Evolutionary conservation across 441 rosid species (phyloP), one percentile per base, ranked within the genome.

Genomic region (Biscutella laevigata): DNA sequence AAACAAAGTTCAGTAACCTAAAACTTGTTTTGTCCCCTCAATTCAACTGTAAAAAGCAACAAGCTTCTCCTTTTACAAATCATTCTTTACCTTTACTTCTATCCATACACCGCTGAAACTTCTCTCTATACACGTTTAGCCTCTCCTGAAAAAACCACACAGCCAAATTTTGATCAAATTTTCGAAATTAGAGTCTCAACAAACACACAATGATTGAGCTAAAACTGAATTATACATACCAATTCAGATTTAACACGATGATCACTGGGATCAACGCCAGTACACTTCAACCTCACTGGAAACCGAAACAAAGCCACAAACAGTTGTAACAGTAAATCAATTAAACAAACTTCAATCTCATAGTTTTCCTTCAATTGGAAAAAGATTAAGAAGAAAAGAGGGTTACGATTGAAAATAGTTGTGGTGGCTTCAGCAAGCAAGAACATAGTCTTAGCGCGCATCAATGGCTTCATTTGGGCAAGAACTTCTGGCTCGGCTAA

Each of bases 191-290:
- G 10, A 11, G 61, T 11, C 50, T 41, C n/a, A n/a, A 44, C 28
- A 62, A 57, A 4, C 44, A 61, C 17, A 41, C 41, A 14, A 21
- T 51, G 27, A 43, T 34, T 4, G 28, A 45, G 39, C 57, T 22
- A 52, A 48, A 44, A 13, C 29, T 24, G 48, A 49, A 40, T n/a
- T 15, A 26, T 9, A 68, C 76, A 64, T 79, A 88, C 99, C 28
- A 88, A 83, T 75, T 92, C 97, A 4, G 94, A 74, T 74, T 88
- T 86, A 2, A 86, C 74, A 22, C 81, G 90, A 78, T 89, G 97
- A 35, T 83, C 88, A 24, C 78, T 83, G 34, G 84, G 96, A 64
- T 84, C 68, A 49, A 77, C 73, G 6, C 99, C 97, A 40, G 36
- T 70, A 54, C 95, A 83, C 67, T 88, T 89, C 71, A 94, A 59